These are phyloP conservation scores for Amylocystis lapponica DNA, from an alignment of 768 basidiomycete species.

Conservation along the genomic window DNA sequence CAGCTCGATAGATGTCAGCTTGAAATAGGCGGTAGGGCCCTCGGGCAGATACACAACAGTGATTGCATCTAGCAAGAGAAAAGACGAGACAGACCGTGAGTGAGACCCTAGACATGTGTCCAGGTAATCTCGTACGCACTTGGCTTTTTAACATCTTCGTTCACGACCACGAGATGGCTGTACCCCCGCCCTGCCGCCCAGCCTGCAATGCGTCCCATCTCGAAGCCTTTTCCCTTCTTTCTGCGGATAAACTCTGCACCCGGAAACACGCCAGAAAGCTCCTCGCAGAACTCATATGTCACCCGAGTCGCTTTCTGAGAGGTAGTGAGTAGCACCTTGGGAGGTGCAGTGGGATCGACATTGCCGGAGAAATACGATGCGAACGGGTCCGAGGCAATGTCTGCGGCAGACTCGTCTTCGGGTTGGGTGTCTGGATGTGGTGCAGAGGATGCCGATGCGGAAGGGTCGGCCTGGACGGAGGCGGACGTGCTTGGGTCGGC, in stretches of 20 bases:
- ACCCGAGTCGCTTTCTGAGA: slow-evolving; percentile 82
- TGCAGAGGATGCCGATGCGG: slow-evolving; percentile 27
- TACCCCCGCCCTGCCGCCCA: slow-evolving; percentile 92
- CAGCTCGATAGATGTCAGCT: slow-evolving; percentile 81
- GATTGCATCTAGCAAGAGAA: slow-evolving; percentile 67
- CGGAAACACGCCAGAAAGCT: slow-evolving; percentile 83
- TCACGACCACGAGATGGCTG: slow-evolving; percentile 86
- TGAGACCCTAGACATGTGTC: too few relatives aligned
- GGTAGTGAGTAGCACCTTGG: slow-evolving; percentile 88
- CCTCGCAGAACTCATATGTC: slow-evolving; percentile 92
- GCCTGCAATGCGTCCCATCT: slow-evolving; percentile 83
- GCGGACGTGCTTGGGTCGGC: slow-evolving; percentile 37
- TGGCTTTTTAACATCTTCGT: slow-evolving; percentile 91
- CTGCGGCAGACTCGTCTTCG: slow-evolving; percentile 55
- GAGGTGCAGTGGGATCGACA: slow-evolving; percentile 65
- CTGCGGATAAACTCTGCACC: slow-evolving; percentile 86
- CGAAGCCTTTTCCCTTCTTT: slow-evolving; percentile 86
- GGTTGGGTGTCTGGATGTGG: slow-evolving; percentile 25
- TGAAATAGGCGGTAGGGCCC: slow-evolving; percentile 95
- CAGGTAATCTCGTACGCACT: slow-evolving; percentile 49
- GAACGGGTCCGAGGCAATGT: slow-evolving; percentile 72
- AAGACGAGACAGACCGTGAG: slow-evolving; percentile 11
- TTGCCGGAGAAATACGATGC: slow-evolving; percentile 68
- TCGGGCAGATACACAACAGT: slow-evolving; percentile 86
- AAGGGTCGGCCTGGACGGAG: slow-evolving; percentile 10